phyloP scores from a whole-genome alignment of 257 asterid genomes.

The Ilex aquifolium region DNA sequence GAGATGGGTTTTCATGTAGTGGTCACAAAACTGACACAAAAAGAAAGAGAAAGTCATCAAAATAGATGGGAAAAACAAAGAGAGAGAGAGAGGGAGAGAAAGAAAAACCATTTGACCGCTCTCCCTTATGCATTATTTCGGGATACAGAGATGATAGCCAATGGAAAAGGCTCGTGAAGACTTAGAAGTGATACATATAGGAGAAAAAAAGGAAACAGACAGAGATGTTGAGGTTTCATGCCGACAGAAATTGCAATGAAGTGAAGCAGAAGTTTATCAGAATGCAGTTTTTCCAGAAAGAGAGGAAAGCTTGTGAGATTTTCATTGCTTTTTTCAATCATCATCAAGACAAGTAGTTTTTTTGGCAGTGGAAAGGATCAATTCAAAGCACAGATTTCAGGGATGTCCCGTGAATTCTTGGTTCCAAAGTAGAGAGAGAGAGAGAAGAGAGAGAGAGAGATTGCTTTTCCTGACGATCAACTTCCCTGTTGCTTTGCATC shows the following conservation, averaged over 20 bases:
- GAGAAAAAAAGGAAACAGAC: conserved; percentile 1
- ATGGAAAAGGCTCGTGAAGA: conserved; percentile 3
- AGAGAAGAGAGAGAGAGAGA: conserved; percentile 6
- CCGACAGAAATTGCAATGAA: neutral
- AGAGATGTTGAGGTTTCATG: conserved; percentile 12
- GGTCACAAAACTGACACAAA: neutral
- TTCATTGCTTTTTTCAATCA: conserved; percentile 16
- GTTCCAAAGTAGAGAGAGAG: conserved; percentile 18
- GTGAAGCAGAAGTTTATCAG: conserved; percentile 4
- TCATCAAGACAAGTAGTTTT: conserved; percentile 24
- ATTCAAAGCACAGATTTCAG: conserved; percentile 32
- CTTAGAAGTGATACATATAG: neutral
- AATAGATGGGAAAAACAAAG: neutral
- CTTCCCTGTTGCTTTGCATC: conserved; percentile 19
- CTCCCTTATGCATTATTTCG: conserved; percentile 7
- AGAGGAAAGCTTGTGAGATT: conserved; percentile 24
- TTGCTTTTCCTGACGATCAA: conserved; percentile 15
- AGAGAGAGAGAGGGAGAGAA: neutral
- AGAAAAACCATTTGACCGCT: neutral
- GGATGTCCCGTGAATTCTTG: conserved; percentile 46
- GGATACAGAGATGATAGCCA: neutral
- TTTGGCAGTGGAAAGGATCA: conserved; percentile 29
- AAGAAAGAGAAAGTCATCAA: conserved; percentile 3
- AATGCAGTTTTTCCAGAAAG: conserved; percentile 20
- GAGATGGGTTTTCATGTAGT: conserved; percentile 39